A percentile compares a stretch with the other conserved stretches of the same genome.
Evolutionary conservation across 2,329 filamentous ascomycete species (phyloP).

Genomic region (Calonectria henricotiae): DNA sequence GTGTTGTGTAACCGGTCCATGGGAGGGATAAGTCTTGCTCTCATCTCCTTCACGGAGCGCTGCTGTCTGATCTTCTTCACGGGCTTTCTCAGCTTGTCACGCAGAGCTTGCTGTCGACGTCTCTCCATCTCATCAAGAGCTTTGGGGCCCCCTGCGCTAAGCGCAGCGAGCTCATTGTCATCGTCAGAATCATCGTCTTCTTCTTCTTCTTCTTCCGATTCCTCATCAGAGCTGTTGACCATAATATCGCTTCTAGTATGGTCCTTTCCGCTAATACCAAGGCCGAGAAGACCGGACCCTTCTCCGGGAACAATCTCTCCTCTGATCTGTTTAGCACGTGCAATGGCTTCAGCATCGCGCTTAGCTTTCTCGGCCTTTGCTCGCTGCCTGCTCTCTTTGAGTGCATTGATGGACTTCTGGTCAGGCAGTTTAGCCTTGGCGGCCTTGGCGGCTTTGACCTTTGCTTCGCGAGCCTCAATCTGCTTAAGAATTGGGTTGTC

Average conservation of each 20-base stretch:
- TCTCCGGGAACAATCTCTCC: constrained; percentile 71
- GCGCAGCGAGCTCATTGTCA: constrained; percentile 66
- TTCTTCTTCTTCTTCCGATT: constrained; percentile 79
- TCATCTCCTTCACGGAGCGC: constrained; percentile 92
- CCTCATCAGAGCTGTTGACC: constrained; percentile 87
- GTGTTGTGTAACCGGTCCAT: constrained; percentile 88
- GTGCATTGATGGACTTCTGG: constrained; percentile 59
- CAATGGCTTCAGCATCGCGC: constrained; percentile 81
- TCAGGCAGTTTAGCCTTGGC: constrained; percentile 56
- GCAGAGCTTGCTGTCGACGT: constrained; percentile 65
- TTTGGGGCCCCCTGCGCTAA: constrained; percentile 67
- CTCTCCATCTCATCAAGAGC: constrained; percentile 66
- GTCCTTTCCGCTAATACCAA: constrained; percentile 84
- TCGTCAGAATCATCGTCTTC: constrained; percentile 70
- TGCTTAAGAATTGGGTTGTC: constrained; percentile 67
- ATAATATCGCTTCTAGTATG: constrained; percentile 90
- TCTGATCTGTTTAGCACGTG: constrained; percentile 72
- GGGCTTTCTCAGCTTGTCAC: constrained; percentile 76
- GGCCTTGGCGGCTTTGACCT: constrained; percentile 50
- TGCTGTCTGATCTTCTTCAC: constrained; percentile 87
- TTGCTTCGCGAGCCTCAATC: constrained; percentile 61
- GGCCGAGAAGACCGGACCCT: constrained; percentile 82
- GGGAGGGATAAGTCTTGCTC: constrained; percentile 91
- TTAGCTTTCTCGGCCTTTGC: constrained; percentile 83
- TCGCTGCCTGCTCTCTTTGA: constrained; percentile 82